These are phyloP conservation scores for Pilasporangium apinafurcum DNA, from an alignment of 352 stramenopile genomes.

Conservation along the genomic window DNA sequence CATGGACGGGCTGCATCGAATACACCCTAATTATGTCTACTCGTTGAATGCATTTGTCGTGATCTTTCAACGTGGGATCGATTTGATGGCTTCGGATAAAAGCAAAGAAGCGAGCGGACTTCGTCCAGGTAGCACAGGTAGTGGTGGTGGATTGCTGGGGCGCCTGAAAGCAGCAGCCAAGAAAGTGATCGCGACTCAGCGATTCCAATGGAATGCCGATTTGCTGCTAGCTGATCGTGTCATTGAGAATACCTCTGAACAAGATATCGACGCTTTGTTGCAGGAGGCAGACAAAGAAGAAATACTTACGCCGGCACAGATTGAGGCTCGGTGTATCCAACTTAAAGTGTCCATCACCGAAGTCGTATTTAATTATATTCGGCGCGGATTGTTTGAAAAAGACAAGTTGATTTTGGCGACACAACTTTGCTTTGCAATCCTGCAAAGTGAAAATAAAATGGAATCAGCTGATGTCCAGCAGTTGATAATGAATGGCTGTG, in stretches of 20 bases:
- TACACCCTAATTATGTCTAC: slow-evolving; percentile 95
- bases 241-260: slow-evolving; percentile 33
- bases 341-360: slow-evolving; percentile 69
- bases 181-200: slow-evolving; percentile 76
- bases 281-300: slow-evolving; percentile 63
- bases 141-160: slow-evolving; percentile 30
- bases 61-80: slow-evolving; percentile 94
- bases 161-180: slow-evolving; percentile 79
- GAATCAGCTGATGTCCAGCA: slow-evolving; percentile 54
- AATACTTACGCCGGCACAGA: slow-evolving; percentile 40
- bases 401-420: slow-evolving; percentile 92
- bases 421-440: slow-evolving; percentile 90
- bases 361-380: slow-evolving; percentile 94
- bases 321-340: slow-evolving; percentile 45
- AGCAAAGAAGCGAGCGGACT: slow-evolving; percentile 8
- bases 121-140: slow-evolving; percentile 3
- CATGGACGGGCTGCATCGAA: slow-evolving; percentile 89
- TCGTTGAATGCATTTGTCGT: slow-evolving; percentile 93
- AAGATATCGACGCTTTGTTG: slow-evolving; percentile 57
- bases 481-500: slow-evolving; percentile 54
- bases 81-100: slow-evolving; percentile 66
- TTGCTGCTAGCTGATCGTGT: slow-evolving; percentile 71
- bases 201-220: slow-evolving; percentile 86
- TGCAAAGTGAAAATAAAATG: slow-evolving; percentile 71
- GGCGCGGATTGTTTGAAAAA: slow-evolving; percentile 89